Base-by-base conservation (phyloP, 352 stramenopile genomes). In the Phytophthora pinifolia region DNA sequence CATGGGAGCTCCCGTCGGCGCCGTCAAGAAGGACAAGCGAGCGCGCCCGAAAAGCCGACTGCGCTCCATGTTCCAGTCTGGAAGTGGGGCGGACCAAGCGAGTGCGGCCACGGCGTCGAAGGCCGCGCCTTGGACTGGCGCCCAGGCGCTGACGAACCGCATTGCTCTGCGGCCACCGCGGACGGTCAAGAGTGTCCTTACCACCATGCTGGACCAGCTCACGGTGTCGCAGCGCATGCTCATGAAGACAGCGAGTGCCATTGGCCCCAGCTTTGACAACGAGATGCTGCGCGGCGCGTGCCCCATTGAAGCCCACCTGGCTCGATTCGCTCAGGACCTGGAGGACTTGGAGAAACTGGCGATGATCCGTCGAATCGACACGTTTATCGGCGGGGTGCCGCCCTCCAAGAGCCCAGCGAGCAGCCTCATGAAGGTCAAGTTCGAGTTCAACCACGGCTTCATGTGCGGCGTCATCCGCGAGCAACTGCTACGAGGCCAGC, bases 201-300 rank as follows among this genome's bases (percentile, higher is more conserved):
- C 83, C 20, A 93, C 83, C 12, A 62, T 91, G 65, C 64, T 95
- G 3, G 85, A 95, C 36, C 81, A 92, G 44, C 67, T 95, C 15
- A 89, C 79, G 1, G 78, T 92, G 1, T 92, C 81, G 6, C 85
- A 95, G 55, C 75, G 78, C 25, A 92, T 93, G 79, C 67, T 95
- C 12, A 82, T 95, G 73, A 95, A 95, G 57, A 95, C 85, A 9
- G 85, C 85, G 7, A 95, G 83, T 42, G 77, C 88, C 17, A 86
- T 95, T 25, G 85, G 81, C 6, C 64, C 77, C 4, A 57, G 73
- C 6, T 95, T 95, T 64, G 85, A 95, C 44, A 70, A 86, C 37
- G 80, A 92, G 31, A 65, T 83, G 9, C 65, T 95, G 15, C 76
- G 80, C 10, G 75, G 64, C 9, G 66, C 83, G 35, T 88, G 79